Conservation (phyloP, 306 rosid species). For the Sophora flavescens region DNA sequence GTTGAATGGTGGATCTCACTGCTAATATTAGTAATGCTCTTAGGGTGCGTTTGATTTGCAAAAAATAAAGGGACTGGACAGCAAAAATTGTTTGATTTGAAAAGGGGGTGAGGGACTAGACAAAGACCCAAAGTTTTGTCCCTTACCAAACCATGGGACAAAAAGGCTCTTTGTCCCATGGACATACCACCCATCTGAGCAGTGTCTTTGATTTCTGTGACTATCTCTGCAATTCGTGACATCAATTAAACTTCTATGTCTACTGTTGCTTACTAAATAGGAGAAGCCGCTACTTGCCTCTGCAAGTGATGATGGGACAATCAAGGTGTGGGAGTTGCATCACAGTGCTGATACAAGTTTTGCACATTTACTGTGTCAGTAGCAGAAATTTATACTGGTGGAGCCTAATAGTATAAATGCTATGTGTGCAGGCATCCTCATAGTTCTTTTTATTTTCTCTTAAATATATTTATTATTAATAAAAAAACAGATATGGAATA, state of each 20-base stretch:
- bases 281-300: conserved; percentile 84
- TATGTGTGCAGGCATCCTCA: conserved; percentile 44
- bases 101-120: too few relatives aligned
- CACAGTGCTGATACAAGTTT: conserved; percentile 52
- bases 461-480: conserved; percentile 26
- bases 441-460: conserved; percentile 33
- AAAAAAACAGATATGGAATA: conserved; percentile 20
- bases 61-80: too few relatives aligned
- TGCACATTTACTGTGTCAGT: conserved; percentile 45
- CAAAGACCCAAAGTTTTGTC: too few relatives aligned
- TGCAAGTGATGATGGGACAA: conserved; percentile 85
- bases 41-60: background rate
- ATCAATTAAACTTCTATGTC: background rate
- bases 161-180: too few relatives aligned
- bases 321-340: conserved; percentile 88
- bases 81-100: too few relatives aligned
- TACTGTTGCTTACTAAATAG: conserved; percentile 50
- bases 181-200: background rate
- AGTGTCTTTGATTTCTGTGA: conserved; percentile 34
- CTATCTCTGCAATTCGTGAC: conserved; percentile 25
- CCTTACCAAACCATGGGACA: too few relatives aligned
- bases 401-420: conserved; percentile 48
- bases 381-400: conserved; percentile 40
- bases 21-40: conserved; percentile 16
- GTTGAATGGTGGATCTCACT: conserved; percentile 35